Conservation (phyloP, 2,329 filamentous ascomycete genomes). For the Beauveria varroae region DNA sequence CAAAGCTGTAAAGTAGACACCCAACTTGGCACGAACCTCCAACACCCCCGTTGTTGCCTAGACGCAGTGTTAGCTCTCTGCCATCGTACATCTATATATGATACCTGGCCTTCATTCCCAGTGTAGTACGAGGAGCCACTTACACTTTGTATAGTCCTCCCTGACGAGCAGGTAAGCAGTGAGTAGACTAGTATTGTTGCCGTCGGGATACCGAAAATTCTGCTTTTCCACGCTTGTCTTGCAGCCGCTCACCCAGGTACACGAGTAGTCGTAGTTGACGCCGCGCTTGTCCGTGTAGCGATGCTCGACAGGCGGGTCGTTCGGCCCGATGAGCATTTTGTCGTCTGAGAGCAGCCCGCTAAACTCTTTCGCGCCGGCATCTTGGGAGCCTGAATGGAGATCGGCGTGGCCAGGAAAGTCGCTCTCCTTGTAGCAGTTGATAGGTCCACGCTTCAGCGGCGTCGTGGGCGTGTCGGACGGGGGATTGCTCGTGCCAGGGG, state of each 20-base stretch:
- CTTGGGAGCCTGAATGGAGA: neutral
- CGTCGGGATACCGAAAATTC: slow-evolving; percentile 14
- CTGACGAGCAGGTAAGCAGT: slow-evolving; percentile 16
- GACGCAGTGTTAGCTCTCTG: neutral
- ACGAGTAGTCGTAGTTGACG: slow-evolving; percentile 16
- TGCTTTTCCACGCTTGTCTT: slow-evolving; percentile 13
- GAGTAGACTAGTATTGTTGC: slow-evolving; percentile 8
- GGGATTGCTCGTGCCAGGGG: neutral
- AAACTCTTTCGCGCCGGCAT: neutral
- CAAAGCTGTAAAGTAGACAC: slow-evolving; percentile 9
- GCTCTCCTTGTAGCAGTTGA: neutral
- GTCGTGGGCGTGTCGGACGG: neutral
- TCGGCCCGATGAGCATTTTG: slow-evolving; percentile 5
- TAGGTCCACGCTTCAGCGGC: neutral
- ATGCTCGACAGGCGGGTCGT: neutral
- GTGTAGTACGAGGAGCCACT: neutral
- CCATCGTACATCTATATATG: neutral
- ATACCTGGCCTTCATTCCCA: neutral
- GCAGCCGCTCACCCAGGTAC: slow-evolving; percentile 16
- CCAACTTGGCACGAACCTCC: slow-evolving; percentile 9
- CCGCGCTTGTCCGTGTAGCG: slow-evolving; percentile 9
- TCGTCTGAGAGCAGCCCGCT: neutral
- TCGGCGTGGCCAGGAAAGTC: neutral
- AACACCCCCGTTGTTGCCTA: slow-evolving; percentile 12
- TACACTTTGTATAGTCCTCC: slow-evolving; percentile 18